These are phyloP conservation scores for Fraxinus sp. DNA, from an alignment of 305 asterid genomes.

Conservation along the genomic window DNA sequence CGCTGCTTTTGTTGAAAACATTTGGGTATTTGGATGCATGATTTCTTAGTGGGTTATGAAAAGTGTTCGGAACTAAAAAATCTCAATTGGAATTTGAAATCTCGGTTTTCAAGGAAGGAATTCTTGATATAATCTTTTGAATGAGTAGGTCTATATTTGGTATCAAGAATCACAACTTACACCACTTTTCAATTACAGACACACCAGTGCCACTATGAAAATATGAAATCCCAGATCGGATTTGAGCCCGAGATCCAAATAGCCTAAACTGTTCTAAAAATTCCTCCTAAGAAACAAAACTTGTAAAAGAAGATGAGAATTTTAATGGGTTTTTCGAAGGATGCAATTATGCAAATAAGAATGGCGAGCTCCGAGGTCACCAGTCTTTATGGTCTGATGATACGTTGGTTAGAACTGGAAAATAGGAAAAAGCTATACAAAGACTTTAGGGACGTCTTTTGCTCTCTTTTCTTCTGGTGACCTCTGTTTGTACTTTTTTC, in stretches of 20 bases:
- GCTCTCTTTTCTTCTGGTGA: not conserved
- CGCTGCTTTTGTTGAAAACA: slow-evolving; percentile 28
- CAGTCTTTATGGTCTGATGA: not conserved
- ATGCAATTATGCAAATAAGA: not conserved
- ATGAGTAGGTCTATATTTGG: not conserved
- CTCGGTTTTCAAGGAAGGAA: not conserved
- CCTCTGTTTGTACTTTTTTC: not conserved
- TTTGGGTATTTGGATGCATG: slow-evolving; percentile 10
- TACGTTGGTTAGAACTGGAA: not conserved
- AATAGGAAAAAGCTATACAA: too few relatives aligned
- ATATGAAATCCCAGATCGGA: too few relatives aligned
- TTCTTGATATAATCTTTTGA: not conserved
- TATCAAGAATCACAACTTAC: not conserved
- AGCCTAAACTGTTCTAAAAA: not conserved
- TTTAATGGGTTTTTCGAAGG: too few relatives aligned
- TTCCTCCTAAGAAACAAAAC: not conserved
- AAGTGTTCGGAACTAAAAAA: not conserved
- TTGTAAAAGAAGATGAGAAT: not conserved
- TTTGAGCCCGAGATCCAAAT: not conserved
- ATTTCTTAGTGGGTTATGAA: not conserved
- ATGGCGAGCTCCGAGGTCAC: too few relatives aligned
- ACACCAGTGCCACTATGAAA: not conserved
- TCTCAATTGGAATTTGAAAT: not conserved
- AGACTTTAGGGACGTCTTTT: not conserved
- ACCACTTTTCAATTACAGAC: not conserved